phyloP scores from a whole-genome alignment of 495 filamentous ascomycete species.

The Podospora appendiculata region DNA sequence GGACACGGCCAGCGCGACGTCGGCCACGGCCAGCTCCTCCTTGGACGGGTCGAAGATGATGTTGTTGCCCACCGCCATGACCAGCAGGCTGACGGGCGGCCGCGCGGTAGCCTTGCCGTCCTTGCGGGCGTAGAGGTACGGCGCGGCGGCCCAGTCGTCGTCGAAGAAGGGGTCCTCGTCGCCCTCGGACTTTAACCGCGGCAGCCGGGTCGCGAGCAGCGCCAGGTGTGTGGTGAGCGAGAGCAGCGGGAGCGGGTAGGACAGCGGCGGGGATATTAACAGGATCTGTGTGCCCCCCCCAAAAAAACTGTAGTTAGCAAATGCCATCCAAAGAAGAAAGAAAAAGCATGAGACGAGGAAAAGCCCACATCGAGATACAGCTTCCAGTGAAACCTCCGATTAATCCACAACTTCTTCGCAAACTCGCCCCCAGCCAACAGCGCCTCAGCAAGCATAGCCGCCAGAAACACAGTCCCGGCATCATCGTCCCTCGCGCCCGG shows the following conservation, averaged over 20 bases:
- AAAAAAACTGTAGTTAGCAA: background rate
- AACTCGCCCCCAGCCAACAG: conserved; percentile 69
- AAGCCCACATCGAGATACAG: conserved; percentile 76
- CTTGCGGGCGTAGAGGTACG: conserved; percentile 62
- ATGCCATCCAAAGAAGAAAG: background rate
- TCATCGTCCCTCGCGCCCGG: conserved; percentile 88
- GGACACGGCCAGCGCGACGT: conserved; percentile 75
- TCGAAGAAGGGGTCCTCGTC: conserved; percentile 97
- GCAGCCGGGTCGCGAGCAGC: conserved; percentile 80
- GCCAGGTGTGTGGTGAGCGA: conserved; percentile 92
- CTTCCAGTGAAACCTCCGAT: conserved; percentile 88
- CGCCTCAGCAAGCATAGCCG: conserved; percentile 81
- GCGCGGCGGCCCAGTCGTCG: conserved; percentile 88
- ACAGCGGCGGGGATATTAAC: conserved; percentile 82
- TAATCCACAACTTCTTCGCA: conserved; percentile 69
- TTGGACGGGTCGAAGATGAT: conserved; percentile 88
- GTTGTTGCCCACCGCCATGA: conserved; percentile 77
- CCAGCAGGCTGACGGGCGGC: conserved; percentile 83
- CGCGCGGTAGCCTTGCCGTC: conserved; percentile 20
- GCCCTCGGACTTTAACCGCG: conserved; percentile 69
- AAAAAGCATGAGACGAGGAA: conserved; percentile 24
- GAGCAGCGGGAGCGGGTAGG: conserved; percentile 86
- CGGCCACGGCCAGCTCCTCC: conserved; percentile 88
- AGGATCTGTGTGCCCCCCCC: conserved; percentile 55
- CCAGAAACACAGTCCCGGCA: conserved; percentile 76